phyloP scores from a whole-genome alignment of 2,329 filamentous ascomycete species.

The Ilyonectria mors-panacis region DNA sequence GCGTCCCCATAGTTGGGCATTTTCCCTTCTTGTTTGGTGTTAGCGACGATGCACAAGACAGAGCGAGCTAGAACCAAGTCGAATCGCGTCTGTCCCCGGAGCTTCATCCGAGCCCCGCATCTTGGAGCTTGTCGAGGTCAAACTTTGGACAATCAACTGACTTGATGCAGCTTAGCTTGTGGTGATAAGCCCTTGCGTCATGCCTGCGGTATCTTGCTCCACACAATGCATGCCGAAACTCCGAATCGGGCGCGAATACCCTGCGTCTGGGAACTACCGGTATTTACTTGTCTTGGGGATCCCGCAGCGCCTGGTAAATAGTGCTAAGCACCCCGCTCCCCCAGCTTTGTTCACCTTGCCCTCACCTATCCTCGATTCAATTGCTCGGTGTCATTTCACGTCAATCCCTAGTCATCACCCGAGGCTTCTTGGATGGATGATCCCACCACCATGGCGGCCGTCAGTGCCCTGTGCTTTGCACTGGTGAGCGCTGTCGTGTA shows the following conservation, averaged over 20 bases:
- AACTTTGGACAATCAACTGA: slow-evolving; percentile 23
- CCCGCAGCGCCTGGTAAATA: not conserved
- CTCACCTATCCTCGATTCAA: not conserved
- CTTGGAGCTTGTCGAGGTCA: slow-evolving; percentile 2
- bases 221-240: not conserved
- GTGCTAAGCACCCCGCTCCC: not conserved
- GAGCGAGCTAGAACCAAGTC: not conserved
- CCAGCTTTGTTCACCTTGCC: not conserved
- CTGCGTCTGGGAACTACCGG: not conserved
- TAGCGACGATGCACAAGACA: not conserved
- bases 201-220: not conserved
- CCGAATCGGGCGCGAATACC: slow-evolving; percentile 15
- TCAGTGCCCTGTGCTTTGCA: slow-evolving; percentile 14
- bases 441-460: not conserved
- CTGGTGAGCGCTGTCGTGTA: not conserved
- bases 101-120: not conserved
- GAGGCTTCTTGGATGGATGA: not conserved
- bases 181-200: not conserved
- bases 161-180: slow-evolving; percentile 18
- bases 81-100: not conserved
- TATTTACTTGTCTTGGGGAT: too few relatives aligned
- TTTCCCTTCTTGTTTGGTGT: not conserved
- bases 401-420: not conserved
- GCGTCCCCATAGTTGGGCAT: not conserved
- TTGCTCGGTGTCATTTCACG: not conserved